A percentile compares a stretch with the other conserved stretches of the same genome.
Evolutionary conservation across 495 filamentous ascomycete genomes (phyloP).

Genomic region (Wilcoxina mikolae): DNA sequence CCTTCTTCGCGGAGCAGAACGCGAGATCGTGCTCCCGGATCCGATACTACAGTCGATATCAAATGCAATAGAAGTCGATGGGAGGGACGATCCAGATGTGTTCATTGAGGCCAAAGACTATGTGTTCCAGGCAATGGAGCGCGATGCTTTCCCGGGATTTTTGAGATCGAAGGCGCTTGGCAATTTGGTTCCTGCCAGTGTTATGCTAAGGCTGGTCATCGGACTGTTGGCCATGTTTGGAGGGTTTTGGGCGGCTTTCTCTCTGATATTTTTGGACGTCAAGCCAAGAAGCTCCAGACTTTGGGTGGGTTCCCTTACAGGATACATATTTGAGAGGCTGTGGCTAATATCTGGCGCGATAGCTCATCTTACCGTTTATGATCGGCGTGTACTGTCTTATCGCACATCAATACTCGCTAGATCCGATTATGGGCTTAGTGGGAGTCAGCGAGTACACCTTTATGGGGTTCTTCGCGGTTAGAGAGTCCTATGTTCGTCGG

Average conservation of each 20-base stretch:
- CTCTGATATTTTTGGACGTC: constrained; percentile 70
- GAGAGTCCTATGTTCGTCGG: constrained; percentile 75
- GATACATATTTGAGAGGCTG: constrained; percentile 19
- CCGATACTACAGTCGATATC: constrained; percentile 70
- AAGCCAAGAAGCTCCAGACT: constrained; percentile 55
- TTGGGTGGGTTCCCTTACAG: constrained; percentile 50
- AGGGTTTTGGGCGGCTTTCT: constrained; percentile 85
- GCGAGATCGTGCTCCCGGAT: constrained; percentile 85
- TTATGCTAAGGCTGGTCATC: constrained; percentile 65
- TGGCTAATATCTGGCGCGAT: constrained; percentile 8
- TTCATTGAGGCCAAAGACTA: constrained; percentile 98
- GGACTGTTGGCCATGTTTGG: constrained; percentile 80
- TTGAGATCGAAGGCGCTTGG: constrained; percentile 85
- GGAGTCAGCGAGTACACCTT: constrained; percentile 92
- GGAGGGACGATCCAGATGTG: constrained; percentile 87
- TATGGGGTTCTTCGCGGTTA: constrained; percentile 69
- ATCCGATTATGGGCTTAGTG: constrained; percentile 76
- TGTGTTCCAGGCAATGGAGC: constrained; percentile 98
- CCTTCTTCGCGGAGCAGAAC: constrained; percentile 77
- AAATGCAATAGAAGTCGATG: constrained; percentile 68
- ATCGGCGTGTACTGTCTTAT: constrained; percentile 74
- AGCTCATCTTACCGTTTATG: constrained; percentile 89
- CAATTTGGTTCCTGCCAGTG: constrained; percentile 78
- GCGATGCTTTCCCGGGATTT: constrained; percentile 95
- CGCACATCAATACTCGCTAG: constrained; percentile 85